phyloP scores from a whole-genome alignment of 2,329 filamentous ascomycete species.

The Neofusicoccum ribis region DNA sequence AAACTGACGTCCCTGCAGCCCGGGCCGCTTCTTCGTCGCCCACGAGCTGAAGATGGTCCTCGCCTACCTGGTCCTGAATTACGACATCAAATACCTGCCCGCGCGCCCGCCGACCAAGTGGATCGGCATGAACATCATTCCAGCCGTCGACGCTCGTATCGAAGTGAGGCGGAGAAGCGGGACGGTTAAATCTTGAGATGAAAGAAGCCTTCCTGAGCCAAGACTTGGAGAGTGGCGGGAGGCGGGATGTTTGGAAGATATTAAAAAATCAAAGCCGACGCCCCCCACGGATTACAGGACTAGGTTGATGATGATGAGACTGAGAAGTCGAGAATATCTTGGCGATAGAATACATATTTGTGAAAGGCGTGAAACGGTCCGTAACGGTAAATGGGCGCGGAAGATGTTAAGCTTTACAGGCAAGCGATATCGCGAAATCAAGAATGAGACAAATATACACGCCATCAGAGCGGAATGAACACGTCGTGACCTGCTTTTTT shows the following conservation, averaged over 20 bases:
- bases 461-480: too few species aligned
- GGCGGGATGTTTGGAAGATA: background rate
- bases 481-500: too few species aligned
- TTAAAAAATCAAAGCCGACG: background rate
- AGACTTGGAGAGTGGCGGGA: too few species aligned
- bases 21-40: constrained; percentile 22
- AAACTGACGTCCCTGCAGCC: background rate
- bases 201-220: background rate
- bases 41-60: constrained; percentile 24
- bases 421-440: too few species aligned
- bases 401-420: too few species aligned
- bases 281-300: too few species aligned
- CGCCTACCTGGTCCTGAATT: constrained; percentile 21
- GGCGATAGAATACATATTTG: too few species aligned
- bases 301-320: too few species aligned
- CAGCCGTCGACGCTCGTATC: background rate
- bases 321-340: too few species aligned
- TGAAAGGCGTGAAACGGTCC: too few species aligned
- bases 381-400: too few species aligned
- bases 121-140: constrained; percentile 12
- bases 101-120: constrained; percentile 19
- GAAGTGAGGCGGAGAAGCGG: constrained; percentile 5
- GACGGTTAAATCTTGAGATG: background rate
- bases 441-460: too few species aligned
- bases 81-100: constrained; percentile 22